Percentiles rank a stretch among this genome's conserved stretches.
Evolutionary conservation across 495 filamentous ascomycete species (phyloP).

Genomic region (Podospora comata): DNA sequence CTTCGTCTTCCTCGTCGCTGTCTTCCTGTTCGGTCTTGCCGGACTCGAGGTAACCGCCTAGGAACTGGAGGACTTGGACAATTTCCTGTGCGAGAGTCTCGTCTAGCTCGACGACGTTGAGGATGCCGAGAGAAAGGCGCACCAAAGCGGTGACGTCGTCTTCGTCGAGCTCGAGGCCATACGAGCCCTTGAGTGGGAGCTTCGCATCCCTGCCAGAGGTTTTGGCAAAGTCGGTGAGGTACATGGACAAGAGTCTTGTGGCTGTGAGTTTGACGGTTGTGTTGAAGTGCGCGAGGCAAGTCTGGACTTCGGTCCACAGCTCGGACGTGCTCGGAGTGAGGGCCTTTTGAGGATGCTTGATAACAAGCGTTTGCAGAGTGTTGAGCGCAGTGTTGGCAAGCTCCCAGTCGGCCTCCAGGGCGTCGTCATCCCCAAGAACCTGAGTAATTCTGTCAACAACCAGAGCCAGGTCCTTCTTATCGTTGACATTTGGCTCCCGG

Average conservation of each 20-base stretch:
- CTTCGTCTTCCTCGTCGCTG: conserved; percentile 38
- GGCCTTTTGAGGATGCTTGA: conserved; percentile 58
- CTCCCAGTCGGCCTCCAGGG: conserved; percentile 62
- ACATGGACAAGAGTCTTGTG: conserved; percentile 68
- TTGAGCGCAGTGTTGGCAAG: conserved; percentile 73
- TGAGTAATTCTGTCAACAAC: conserved; percentile 42
- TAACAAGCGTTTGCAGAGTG: conserved; percentile 63
- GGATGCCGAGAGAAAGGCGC: conserved; percentile 58
- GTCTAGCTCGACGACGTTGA: conserved; percentile 60
- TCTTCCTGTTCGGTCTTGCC: conserved; percentile 29
- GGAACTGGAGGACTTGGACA: conserved; percentile 73
- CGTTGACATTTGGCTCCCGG: conserved; percentile 50
- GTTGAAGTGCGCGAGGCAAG: conserved; percentile 69
- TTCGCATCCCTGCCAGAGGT: conserved; percentile 49
- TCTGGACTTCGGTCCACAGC: conserved; percentile 65
- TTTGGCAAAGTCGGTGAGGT: conserved; percentile 73
- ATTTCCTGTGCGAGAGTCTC: conserved; percentile 68
- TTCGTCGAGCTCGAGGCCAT: conserved; percentile 64
- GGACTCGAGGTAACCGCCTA: conserved; percentile 42
- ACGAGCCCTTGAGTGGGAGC: conserved; percentile 64
- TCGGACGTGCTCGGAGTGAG: conserved; percentile 53
- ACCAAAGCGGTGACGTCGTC: conserved; percentile 65
- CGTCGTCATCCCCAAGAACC: conserved; percentile 48
- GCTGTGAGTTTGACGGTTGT: conserved; percentile 73
- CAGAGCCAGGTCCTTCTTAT: conserved; percentile 58